A percentile compares a stretch with the other conserved stretches of the same genome.
phyloP scores from a whole-genome alignment of 2,329 filamentous ascomycete species.

The Zymoseptoria ardabiliae region DNA sequence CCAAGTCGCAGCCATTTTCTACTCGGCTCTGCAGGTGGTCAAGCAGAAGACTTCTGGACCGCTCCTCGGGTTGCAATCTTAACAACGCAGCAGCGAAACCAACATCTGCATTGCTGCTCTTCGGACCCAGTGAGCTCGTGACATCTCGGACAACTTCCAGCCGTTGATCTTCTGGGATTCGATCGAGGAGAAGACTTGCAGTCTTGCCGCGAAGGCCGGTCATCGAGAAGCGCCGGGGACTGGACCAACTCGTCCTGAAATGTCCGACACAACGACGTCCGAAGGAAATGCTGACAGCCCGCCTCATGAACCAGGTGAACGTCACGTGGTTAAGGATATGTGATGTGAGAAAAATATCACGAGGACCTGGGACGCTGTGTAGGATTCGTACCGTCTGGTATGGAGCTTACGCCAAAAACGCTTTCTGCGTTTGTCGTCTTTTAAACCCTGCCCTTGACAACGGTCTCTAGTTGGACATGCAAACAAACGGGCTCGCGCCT shows the following conservation, averaged over 20 bases:
- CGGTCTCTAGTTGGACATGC: background rate
- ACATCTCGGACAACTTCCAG: constrained; percentile 14
- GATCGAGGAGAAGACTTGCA: constrained; percentile 18
- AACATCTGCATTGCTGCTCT: constrained; percentile 13
- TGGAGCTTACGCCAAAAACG: background rate
- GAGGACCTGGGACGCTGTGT: background rate
- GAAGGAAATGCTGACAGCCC: background rate
- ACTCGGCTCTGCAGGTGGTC: constrained; percentile 11
- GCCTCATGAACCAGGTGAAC: background rate
- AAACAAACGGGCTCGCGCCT: background rate
- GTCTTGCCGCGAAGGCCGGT: constrained; percentile 11
- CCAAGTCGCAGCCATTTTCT: constrained; percentile 8
- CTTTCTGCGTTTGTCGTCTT: background rate
- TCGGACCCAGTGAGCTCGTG: constrained; percentile 7
- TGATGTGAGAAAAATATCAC: background rate
- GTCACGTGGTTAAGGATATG: background rate
- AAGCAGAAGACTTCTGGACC: constrained; percentile 5
- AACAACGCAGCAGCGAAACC: constrained; percentile 17
- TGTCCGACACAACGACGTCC: background rate
- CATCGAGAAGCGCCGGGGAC: constrained; percentile 10
- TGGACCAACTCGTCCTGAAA: background rate
- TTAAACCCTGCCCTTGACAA: background rate
- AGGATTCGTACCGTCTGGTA: background rate
- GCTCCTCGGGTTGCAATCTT: constrained; percentile 7
- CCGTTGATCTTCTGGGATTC: constrained; percentile 15